Percentiles rank a stretch among this genome's conserved stretches.
phyloP scores from a whole-genome alignment of 2,329 filamentous ascomycete genomes.

The Teratosphaeria nubilosa region DNA sequence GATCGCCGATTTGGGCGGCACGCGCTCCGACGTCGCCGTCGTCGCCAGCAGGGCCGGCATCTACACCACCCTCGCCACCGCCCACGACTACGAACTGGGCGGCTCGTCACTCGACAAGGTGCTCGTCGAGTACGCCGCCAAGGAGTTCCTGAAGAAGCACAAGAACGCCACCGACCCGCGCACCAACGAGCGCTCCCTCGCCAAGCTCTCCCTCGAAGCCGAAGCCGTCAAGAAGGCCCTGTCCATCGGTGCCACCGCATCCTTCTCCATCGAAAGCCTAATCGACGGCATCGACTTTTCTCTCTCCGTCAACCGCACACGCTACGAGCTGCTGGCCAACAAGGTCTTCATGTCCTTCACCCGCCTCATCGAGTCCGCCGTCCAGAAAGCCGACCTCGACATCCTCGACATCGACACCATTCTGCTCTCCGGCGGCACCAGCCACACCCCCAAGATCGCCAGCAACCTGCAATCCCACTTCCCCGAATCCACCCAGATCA shows the following conservation, averaged over 20 bases:
- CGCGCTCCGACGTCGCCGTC: slow-evolving; percentile 82
- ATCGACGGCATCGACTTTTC: slow-evolving; percentile 84
- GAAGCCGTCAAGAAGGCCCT: slow-evolving; percentile 89
- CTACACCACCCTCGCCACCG: slow-evolving; percentile 88
- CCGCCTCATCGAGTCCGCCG: slow-evolving; percentile 68
- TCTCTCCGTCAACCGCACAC: slow-evolving; percentile 81
- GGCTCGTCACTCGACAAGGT: slow-evolving; percentile 81
- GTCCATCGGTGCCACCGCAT: slow-evolving; percentile 76
- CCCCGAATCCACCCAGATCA: slow-evolving; percentile 64
- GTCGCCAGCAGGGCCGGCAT: slow-evolving; percentile 87
- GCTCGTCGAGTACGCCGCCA: slow-evolving; percentile 91
- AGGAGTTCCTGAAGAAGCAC: slow-evolving; percentile 98
- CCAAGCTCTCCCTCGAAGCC: slow-evolving; percentile 85
- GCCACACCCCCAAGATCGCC: slow-evolving; percentile 89
- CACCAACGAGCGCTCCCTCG: slow-evolving; percentile 67
- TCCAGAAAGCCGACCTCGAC: slow-evolving; percentile 88
- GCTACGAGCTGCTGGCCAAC: slow-evolving; percentile 79
- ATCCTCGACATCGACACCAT: slow-evolving; percentile 90
- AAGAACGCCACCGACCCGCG: slow-evolving; percentile 64
- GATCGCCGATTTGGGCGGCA: slow-evolving; percentile 87
- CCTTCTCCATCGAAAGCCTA: slow-evolving; percentile 86
- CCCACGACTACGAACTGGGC: slow-evolving; percentile 90
- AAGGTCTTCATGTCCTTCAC: slow-evolving; percentile 86
- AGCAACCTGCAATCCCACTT: slow-evolving; percentile 70
- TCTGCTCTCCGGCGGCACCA: slow-evolving; percentile 81